Evolutionary conservation across 371 early-diverging fungal species (phyloP), one percentile per base, ranked within the genome.

Genomic region (Mortierella sp.): DNA sequence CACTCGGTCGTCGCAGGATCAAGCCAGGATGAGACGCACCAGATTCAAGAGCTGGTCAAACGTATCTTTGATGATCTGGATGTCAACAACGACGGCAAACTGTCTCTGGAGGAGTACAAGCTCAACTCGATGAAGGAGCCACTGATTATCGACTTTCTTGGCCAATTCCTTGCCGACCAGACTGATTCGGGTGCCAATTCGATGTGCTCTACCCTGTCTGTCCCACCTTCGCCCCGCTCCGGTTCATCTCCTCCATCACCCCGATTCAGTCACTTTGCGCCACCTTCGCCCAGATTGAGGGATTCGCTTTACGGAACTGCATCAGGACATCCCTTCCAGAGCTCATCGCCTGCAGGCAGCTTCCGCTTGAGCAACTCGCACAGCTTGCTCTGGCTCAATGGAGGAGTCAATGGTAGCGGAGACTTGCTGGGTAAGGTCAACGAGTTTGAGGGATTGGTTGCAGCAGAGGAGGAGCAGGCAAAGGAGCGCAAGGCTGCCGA

Each of bases 121-220:
- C 82, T 96, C 46, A 94, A 94, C 78, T 94, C 95, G 14, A 92
- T 96, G 90, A 96, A 96, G 77, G 96, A 96, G 80, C 96, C 96
- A 0, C 77, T 96, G 79, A 92, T 95, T 34, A 91, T 94, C 59
- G 95, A 96, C 82, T 96, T 96, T 80, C 77, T 96, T 44, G 92
- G 95, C 71, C 94, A 94, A 84, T 96, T 93, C 73, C 87, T 94
- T 3, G 90, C 87, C 6, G 90, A 91, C 57, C 93, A 93, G 55
- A 85, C 84, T 40, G 89, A 80, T 81, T 91, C 72, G 75, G 85
- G 72, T 69, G 69, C 72, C 78, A 90, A 75, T 88, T 85, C 86
- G 34, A 81, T 85, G n/a, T 79, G 86, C 48, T 85, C 86, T 37
- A 74, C 86, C 5, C 72, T 85, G 11, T 85, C 89, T 43, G 83